Percentiles rank a stretch among this genome's conserved stretches.
Evolutionary conservation across 768 basidiomycete species (phyloP).

Genomic region (Lanmaoa rubissima): DNA sequence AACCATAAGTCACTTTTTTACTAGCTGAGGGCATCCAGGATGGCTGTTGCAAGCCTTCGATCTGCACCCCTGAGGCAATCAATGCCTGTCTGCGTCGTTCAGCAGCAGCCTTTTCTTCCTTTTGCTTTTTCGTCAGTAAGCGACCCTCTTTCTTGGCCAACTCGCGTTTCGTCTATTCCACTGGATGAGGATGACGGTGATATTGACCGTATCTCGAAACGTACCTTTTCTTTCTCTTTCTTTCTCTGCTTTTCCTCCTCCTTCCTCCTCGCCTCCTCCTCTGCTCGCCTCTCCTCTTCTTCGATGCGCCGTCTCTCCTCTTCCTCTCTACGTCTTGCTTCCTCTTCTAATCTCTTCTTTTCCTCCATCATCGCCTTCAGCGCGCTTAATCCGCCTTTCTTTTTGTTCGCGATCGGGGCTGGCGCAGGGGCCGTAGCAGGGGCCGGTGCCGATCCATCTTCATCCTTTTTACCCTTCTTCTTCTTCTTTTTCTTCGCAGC

Average conservation of each 20-base stretch:
- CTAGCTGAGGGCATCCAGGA: slow-evolving; percentile 38
- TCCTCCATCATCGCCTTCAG: slow-evolving; percentile 91
- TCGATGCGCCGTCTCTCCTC: slow-evolving; percentile 81
- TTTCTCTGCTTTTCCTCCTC: slow-evolving; percentile 81
- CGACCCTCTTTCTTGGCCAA: slow-evolving; percentile 91
- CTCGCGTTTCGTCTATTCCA: slow-evolving; percentile 76
- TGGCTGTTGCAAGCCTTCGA: slow-evolving; percentile 81
- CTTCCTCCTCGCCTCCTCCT: slow-evolving; percentile 71
- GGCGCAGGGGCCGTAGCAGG: slow-evolving; percentile 33
- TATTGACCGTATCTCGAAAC: background rate
- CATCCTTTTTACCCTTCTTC: slow-evolving; percentile 74
- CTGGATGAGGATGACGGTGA: background rate
- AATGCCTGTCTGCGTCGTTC: slow-evolving; percentile 90
- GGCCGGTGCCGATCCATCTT: slow-evolving; percentile 53
- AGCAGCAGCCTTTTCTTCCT: slow-evolving; percentile 86
- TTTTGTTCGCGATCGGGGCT: slow-evolving; percentile 50
- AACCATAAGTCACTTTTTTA: slow-evolving; percentile 82
- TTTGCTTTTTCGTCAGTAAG: slow-evolving; percentile 95
- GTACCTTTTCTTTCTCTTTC: slow-evolving; percentile 89
- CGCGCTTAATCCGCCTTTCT: slow-evolving; percentile 79
- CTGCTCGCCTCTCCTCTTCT: slow-evolving; percentile 80
- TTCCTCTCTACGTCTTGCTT: slow-evolving; percentile 65
- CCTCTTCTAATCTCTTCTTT: slow-evolving; percentile 86
- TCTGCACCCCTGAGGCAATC: slow-evolving; percentile 82
- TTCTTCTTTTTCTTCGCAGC: slow-evolving; percentile 83